Evolutionary conservation across 352 stramenopile species (phyloP), one percentile per base, ranked within the genome.

Genomic region (Phytophthora podocarpi): DNA sequence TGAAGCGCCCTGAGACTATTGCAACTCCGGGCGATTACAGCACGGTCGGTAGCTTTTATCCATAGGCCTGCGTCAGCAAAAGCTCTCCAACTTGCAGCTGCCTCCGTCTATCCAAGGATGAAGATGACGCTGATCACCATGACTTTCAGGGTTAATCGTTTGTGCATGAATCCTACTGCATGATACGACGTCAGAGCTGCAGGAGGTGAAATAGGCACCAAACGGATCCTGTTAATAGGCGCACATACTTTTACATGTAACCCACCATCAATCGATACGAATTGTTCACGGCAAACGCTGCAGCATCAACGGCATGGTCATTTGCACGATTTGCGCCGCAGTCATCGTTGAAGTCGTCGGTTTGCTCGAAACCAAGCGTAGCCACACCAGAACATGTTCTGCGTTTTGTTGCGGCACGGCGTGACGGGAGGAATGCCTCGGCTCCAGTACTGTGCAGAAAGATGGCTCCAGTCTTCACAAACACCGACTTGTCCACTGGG

Each of bases 1-100:
- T 66, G 58, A 66, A 66, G 58, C 42, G 47, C 18, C 24, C 37
- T 57, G 31, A 39, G 36, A 30, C 35, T 18, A n/a, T n/a, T n/a
- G n/a, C n/a, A n/a, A n/a, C n/a, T n/a, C n/a, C n/a, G n/a, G n/a
- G n/a, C n/a, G n/a, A n/a, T n/a, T n/a, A n/a, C n/a, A n/a, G n/a
- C n/a, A n/a, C n/a, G n/a, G n/a, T n/a, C n/a, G n/a, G n/a, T n/a
- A n/a, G n/a, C n/a, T n/a, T n/a, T n/a, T n/a, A n/a, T n/a, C n/a
- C n/a, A n/a, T n/a, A n/a, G n/a, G n/a, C n/a, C 23, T 20, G 28
- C 32, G 10, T 37, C 10, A 20, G 18, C 51, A 27, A 41, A 34
- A 50, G 21, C 20, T 21, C 11, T 24, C n/a, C 37, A 35, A 32
- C 12, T 45, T 58, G 45, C 56, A 59, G 56, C 28, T 64, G 56